phyloP scores from a whole-genome alignment of 108 stramenopile genomes.

The Pseudonitzschia multistriata region DNA sequence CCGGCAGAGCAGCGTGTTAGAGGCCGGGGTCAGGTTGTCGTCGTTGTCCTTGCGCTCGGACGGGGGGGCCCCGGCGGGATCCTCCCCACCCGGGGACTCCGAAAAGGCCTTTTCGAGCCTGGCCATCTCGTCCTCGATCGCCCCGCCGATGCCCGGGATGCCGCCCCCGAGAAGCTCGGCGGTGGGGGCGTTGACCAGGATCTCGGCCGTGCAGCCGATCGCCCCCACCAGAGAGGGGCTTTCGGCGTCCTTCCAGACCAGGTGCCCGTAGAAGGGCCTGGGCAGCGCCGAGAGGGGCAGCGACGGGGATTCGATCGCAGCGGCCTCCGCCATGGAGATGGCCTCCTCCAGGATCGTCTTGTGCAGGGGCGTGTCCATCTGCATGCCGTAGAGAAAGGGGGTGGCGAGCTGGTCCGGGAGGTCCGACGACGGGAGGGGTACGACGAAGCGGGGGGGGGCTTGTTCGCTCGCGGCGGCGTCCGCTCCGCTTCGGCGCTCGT shows the following conservation, averaged over 20 bases:
- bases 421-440: constrained; percentile 71
- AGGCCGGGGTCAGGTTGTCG: constrained; percentile 10
- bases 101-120: constrained; percentile 5
- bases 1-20: constrained; percentile 49
- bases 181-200: constrained; percentile 48
- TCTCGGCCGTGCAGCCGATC: constrained; percentile 74
- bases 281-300: neutral
- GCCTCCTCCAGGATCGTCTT: constrained; percentile 67
- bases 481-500: neutral
- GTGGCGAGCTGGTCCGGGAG: constrained; percentile 71
- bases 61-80: too few relatives aligned
- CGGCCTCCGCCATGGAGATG: constrained; percentile 13
- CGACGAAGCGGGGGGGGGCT: too few relatives aligned
- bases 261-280: constrained; percentile 53
- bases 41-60: constrained; percentile 3
- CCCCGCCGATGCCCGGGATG: neutral
- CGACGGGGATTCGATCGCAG: neutral
- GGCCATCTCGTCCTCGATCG: neutral
- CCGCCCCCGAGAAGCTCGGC: neutral
- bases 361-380: constrained; percentile 55
- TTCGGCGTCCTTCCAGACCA: constrained; percentile 50
- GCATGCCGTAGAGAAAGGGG: constrained; percentile 63
- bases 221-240: constrained; percentile 61
- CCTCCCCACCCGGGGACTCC: neutral
- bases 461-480: too few relatives aligned